These are phyloP conservation scores for Eucalyptus pauciflora DNA, from an alignment of 345 rosid species.

Conservation along the genomic window DNA sequence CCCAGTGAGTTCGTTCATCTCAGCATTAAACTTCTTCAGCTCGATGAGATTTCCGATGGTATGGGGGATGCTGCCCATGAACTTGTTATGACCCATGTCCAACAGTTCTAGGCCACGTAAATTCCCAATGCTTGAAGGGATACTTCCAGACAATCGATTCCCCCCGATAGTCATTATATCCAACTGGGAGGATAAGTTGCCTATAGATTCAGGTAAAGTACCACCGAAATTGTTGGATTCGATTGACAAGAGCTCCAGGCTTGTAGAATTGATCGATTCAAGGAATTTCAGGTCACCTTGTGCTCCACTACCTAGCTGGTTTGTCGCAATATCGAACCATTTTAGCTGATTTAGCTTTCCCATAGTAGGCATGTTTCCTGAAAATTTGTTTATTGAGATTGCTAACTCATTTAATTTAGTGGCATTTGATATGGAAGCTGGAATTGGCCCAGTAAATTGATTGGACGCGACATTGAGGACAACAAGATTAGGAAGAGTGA, in stretches of 20 bases:
- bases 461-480: accelerated
- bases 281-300: neutral
- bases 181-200: too few species aligned
- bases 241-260: accelerated
- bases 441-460: neutral
- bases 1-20: too few species aligned
- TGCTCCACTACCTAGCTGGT: neutral
- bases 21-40: accelerated
- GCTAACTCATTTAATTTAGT: neutral
- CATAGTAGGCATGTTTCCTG: neutral
- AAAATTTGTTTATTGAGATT: neutral
- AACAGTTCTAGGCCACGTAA: too few species aligned
- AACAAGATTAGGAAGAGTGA: neutral
- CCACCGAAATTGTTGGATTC: accelerated
- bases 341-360: neutral
- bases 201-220: too few species aligned
- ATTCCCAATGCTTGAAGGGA: too few species aligned
- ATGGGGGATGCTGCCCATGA: too few species aligned
- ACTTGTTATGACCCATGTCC: accelerated
- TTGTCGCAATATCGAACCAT: accelerated
- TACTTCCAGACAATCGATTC: too few species aligned
- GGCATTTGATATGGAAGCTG: neutral
- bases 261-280: neutral
- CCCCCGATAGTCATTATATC: accelerated
- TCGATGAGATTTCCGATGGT: too few species aligned